Evolutionary conservation across 2,329 filamentous ascomycete genomes (phyloP).

Genomic region (Myotisia sp.): DNA sequence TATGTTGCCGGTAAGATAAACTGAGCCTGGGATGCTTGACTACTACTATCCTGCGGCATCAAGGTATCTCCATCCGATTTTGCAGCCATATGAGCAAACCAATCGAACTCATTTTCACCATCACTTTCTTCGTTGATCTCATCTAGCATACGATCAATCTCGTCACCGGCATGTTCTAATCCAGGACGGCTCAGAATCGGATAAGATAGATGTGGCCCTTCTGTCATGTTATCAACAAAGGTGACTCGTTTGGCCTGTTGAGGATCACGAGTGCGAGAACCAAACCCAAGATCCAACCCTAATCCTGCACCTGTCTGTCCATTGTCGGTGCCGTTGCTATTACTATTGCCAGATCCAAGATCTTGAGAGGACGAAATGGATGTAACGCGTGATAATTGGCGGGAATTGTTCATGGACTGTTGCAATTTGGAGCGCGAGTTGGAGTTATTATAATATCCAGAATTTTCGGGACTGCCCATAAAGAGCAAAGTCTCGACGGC

Average conservation of each 20-base stretch:
- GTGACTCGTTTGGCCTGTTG: conserved; percentile 10
- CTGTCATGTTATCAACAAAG: conserved; percentile 11
- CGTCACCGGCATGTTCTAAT: conserved; percentile 14
- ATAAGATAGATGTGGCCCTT: conserved; percentile 5
- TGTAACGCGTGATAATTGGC: conserved; percentile 7
- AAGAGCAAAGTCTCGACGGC: conserved; percentile 38
- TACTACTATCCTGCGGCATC: conserved; percentile 1
- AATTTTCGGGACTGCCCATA: conserved; percentile 38
- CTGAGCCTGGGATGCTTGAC: no score
- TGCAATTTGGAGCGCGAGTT: conserved; percentile 14
- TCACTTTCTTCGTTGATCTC: conserved; percentile 15
- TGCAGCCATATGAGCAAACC: conserved; percentile 7
- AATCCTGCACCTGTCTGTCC: conserved; percentile 1
- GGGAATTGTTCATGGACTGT: conserved; percentile 8
- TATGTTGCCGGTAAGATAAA: no score
- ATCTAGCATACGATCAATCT: conserved; percentile 20
- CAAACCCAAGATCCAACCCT: background rate
- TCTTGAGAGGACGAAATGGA: conserved; percentile 11
- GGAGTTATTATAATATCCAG: conserved; percentile 29
- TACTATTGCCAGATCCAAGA: conserved; percentile 11
- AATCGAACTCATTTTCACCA: conserved; percentile 15
- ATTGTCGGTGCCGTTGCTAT: conserved; percentile 12
- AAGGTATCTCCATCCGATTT: conserved; percentile 1
- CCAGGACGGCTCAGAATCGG: conserved; percentile 4
- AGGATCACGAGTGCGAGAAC: background rate